Percentiles rank a stretch among this genome's conserved stretches.
phyloP scores from a whole-genome alignment of 78 protist genomes.

The Salpingoeca rosetta region DNA sequence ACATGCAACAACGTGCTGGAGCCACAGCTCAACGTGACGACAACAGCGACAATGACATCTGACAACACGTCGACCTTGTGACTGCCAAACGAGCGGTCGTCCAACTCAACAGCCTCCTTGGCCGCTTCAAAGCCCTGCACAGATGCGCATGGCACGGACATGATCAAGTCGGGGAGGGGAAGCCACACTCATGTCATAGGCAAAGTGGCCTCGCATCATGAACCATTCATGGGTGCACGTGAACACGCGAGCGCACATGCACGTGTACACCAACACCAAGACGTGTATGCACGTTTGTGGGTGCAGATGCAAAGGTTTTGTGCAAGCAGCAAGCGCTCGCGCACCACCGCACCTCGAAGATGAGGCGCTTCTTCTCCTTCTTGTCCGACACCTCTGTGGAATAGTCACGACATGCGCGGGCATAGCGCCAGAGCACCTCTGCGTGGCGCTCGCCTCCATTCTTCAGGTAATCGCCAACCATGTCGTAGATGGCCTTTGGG shows the following conservation, averaged over 20 bases:
- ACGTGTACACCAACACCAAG: no score
- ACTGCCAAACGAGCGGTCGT: background rate
- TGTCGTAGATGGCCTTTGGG: background rate
- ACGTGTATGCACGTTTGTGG: no score
- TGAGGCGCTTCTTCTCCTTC: background rate
- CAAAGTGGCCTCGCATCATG: no score
- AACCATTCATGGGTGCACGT: no score
- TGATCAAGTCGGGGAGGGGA: background rate
- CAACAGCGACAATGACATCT: no score
- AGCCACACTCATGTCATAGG: no score
- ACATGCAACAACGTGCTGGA: no score
- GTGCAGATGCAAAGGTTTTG: no score
- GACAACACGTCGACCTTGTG: constrained; percentile 2
- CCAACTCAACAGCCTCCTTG: background rate
- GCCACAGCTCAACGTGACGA: no score
- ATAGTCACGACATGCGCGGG: background rate
- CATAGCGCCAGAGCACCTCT: background rate
- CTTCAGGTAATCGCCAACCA: background rate
- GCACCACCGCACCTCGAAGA: background rate
- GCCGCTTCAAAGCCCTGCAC: background rate
- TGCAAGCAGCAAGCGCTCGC: no score
- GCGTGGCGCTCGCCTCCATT: background rate
- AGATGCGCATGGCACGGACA: background rate
- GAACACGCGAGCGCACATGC: no score
- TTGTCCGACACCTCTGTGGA: background rate